Evolutionary conservation across 306 rosid genomes (phyloP), one percentile per base, ranked within the genome.

Genomic region (Geum urbanum): DNA sequence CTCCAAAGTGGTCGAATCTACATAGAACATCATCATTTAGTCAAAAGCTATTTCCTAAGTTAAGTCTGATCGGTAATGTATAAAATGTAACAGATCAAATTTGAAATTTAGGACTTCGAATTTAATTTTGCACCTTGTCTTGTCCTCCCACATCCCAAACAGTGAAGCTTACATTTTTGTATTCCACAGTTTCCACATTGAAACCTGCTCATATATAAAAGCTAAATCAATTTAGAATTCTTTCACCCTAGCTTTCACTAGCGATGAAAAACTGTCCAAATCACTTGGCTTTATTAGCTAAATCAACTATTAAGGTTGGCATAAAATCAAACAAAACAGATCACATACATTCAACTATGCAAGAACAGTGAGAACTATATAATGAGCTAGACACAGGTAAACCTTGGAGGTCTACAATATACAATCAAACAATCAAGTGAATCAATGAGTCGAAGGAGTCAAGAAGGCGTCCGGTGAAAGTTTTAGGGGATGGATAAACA

Each of bases 61-160:
- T n/a, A n/a, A n/a, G n/a, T n/a, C n/a, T n/a, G n/a, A n/a, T n/a
- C n/a, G n/a, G n/a, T 27, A 27, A 1, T 1, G 32, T 27, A 27
- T 27, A 27, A 27, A 27, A 27, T 27, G 32, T 27, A 27, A 1
- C 32, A 27, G 32, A 1, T 27, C 32, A 2, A 27, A 27, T 27
- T 27, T 2, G n/a, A 27, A 27, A 27, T 27, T 27, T 27, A 57
- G 32, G 9, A 57, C 5, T 11, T 0, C 11, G n/a, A 45, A 45
- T 44, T 27, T 53, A 45, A 64, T 44, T 3, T 15, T 54, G 16
- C 75, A 89, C 95, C 92, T 87, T 89, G 70, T 92, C 96, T 54
- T 89, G 97, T 53, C 97, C 96, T 86, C 97, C 97, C 2, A 92
- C 95, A 73, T 92, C 96, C 96, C 96, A 92, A 1, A 92, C 96